Base-by-base conservation (phyloP, 495 filamentous ascomycete genomes). In the Aspergillus mulundensis region DNA sequence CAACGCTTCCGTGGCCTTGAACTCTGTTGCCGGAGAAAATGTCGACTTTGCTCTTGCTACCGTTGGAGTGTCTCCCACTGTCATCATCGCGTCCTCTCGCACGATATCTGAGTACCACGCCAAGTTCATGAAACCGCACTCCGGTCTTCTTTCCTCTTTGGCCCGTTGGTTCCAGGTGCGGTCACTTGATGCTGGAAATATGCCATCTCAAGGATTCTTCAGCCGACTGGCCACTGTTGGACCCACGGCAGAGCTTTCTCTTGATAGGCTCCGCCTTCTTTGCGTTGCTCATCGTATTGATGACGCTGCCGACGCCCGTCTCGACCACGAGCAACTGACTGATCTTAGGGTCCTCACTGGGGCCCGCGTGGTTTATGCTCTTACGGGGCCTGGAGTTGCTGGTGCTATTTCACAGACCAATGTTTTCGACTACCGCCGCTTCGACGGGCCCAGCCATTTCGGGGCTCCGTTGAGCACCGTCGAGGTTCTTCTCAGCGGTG, bases 1-100 rank as follows among this genome's bases (percentile, higher is more conserved):
- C 20, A 91, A 93, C 63, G 81, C 90, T 34, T 91, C 91, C 0
- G 77, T 97, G 18, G 94, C 92, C 23, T 81, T 99, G 58, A 97
- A 89, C 65, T 91, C 91, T 2, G 90, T 94, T 19, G 87, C 89
- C 30, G 84, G 88, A 7, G 76, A 79, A 21, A 79, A 79, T 28
- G 79, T 86, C 2, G 84, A 94, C 66, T 79, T 96, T 28, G 75
- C 77, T 34, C 64, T 89, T 25, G 90, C 90, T 12, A 87, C 88
- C 11, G 77, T 82, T 47, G 81, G 81, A 23, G 78, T 95, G 21
- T 80, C 85, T 8, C 95, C 94, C 10, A 97, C 91, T 14, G 77
- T 97, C 55, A 77, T 97, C 41, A 82, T 95, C 39, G 85, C 88
- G 2, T 90, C 89, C 0, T 85, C 94, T 1, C 76, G 81, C 23